Base-by-base conservation (phyloP, 768 basidiomycete species). In the Paxillus rubicundulus region DNA sequence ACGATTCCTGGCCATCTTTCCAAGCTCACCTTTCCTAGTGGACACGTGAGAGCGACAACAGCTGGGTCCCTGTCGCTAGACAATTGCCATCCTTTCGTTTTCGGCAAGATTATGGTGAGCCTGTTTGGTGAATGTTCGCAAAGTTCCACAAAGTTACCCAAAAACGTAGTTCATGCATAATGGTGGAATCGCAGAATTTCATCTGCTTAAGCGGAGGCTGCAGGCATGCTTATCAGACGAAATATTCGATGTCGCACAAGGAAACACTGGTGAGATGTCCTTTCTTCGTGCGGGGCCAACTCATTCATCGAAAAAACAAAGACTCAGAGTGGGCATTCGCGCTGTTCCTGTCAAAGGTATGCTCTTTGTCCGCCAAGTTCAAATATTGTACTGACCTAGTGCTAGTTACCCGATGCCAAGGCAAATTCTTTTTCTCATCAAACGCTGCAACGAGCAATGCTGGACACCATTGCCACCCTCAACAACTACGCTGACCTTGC, bases 301-400 rank as follows among this genome's bases (percentile, higher is more conserved):
- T 17, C 39, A 14, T 20, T 32, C 42, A 24, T 48, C 40, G 40
- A 50, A 43, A 13, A 42, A 46, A 37, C 46, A 24, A 43, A 88
- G 96, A 99, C 71, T 95, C 92, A 4, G 95, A 99, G 76, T 98
- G 95, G 94, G 87, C 92, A 5, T 99, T 98, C 66, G 94, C 91
- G 8, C 72, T 96, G 46, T 89, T 95, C 68, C 70, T 98, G 28
- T 91, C 94, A 3, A 89, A 87, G 74, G 91, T 84, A 55, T 56
- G 48, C 36, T 53, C 17, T 4, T 57, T 28, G 6, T 5, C 20
- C 21, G 34, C 41, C 13, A 42, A 42, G 21, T 28, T 43, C 27
- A 32, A 53, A 43, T 28, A 12, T 45, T 13, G 33, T 18, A 42
- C 58, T 57, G 47, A 63, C 50, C 8, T 36, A 18, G 32, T 39